phyloP scores from a whole-genome alignment of 768 basidiomycete genomes.

The Trametes elegans region DNA sequence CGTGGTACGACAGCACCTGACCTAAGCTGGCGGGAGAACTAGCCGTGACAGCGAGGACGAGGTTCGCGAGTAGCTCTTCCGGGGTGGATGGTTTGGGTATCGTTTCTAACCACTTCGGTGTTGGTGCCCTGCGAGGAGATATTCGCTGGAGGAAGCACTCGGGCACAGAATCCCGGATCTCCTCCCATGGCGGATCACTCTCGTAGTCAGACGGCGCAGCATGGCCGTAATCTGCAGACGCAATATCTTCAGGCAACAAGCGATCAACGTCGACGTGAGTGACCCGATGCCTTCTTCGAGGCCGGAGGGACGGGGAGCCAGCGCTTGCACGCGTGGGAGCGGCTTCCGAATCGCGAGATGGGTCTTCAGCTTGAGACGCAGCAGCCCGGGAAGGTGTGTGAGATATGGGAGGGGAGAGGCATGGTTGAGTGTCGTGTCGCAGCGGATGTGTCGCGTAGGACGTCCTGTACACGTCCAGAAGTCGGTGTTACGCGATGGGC shows the following conservation, averaged over 20 bases:
- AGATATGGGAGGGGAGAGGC: background rate
- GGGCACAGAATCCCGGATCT: conserved; percentile 14
- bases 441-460: background rate
- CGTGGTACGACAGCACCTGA: conserved; percentile 50
- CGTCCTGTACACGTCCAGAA: background rate
- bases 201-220: conserved; percentile 10
- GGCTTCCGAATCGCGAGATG: background rate
- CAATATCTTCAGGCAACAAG: background rate
- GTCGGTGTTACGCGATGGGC: background rate
- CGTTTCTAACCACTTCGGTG: background rate
- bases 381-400: background rate
- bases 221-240: background rate
- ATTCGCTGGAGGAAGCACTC: conserved; percentile 1
- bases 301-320: background rate
- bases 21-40: conserved; percentile 35
- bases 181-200: conserved; percentile 29
- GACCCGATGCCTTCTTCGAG: background rate
- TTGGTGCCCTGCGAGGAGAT: background rate
- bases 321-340: background rate
- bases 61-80: conserved; percentile 31
- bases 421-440: too few species aligned
- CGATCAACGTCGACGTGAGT: conserved; percentile 6
- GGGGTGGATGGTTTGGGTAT: conserved; percentile 13
- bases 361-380: background rate
- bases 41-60: conserved; percentile 38